Base-by-base conservation (phyloP, 768 basidiomycete genomes). In the Paxillus involutus region DNA sequence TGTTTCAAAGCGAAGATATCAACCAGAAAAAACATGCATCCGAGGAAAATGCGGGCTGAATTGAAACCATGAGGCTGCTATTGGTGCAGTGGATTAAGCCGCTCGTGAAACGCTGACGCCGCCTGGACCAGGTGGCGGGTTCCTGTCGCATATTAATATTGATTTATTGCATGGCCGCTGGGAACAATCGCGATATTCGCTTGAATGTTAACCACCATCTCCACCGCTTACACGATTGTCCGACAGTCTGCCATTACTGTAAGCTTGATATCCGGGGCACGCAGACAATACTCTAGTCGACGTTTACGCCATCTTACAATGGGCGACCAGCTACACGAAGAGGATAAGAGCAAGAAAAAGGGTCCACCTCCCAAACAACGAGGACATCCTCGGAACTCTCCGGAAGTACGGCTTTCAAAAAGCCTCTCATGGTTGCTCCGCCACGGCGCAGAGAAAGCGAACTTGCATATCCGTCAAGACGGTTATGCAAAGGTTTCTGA, bases 381-480 rank as follows among this genome's bases (percentile, higher is more conserved):
- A 46, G 89, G 89, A 14, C 71, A 77, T 17, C 79, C 80, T 0
- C 76, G 70, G 45, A 91, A 95, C 60, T 74, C 82, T 4, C 83
- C 82, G 0, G 84, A 88, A 46, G 81, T 89, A 6, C 79, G 84
- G 11, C 61, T 90, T 13, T 93, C 91, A 13, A 98, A 97, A 71
- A 90, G 91, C 0, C 73, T 98, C 9, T 88, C 94, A 0, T 98
- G 89, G 81, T 75, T 98, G 24, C 81, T 98, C n/a, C 82, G 95
- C 4, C 96, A 98, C 68, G 92, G 89, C 0, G 93, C 94, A 17
- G 76, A 82, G 58, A 82, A 81, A 36, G 86, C 95, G 56, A 83
- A 86, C 1, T 66, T 98, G 5, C 63, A 73, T 4, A 88, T 98
- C 75, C 82, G 95, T 8, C 64, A 77, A 30, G 96, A 98, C 63